These are phyloP conservation scores for Diaporthe ampelina DNA, from an alignment of 2,329 filamentous ascomycete genomes.

Conservation along the genomic window DNA sequence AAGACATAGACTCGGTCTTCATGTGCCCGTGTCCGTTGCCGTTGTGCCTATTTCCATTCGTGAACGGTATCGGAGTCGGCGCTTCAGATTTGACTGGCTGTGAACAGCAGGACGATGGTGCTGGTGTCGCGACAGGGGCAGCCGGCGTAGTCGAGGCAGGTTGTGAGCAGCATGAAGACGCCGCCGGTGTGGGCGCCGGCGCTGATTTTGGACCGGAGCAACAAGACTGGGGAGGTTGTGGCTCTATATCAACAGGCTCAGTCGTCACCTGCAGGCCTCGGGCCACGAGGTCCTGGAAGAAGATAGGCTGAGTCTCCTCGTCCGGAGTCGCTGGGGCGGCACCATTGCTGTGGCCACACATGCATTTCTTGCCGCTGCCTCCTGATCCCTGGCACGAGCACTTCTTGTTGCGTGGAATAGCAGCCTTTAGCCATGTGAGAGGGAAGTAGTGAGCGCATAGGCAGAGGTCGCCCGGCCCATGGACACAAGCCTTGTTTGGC, in stretches of 20 bases:
- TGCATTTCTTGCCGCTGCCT: constrained; percentile 34
- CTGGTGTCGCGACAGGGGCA: constrained; percentile 3
- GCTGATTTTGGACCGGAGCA: constrained; percentile 48
- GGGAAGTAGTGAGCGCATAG: constrained; percentile 57
- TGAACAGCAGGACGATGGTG: constrained; percentile 51
- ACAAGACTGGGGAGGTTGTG: constrained; percentile 52
- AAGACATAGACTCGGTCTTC: constrained; percentile 45
- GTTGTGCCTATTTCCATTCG: constrained; percentile 32
- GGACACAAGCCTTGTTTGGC: constrained; percentile 78
- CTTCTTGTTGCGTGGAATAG: constrained; percentile 70
- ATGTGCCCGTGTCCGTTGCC: constrained; percentile 34
- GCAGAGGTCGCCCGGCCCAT: constrained; percentile 74
- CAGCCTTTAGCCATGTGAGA: constrained; percentile 61
- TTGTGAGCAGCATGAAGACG: constrained; percentile 36
- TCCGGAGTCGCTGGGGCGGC: constrained; percentile 43
- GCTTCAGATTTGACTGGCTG: constrained; percentile 59
- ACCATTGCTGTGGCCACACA: constrained; percentile 30
- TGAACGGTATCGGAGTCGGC: constrained; percentile 5
- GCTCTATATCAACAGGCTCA: constrained; percentile 48
- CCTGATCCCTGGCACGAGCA: constrained; percentile 60
- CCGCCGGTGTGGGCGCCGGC: not conserved
- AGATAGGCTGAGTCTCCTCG: constrained; percentile 41
- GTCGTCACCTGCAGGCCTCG: constrained; percentile 43
- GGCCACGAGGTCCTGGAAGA: constrained; percentile 41
- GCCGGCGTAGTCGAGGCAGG: not conserved